Percentiles rank a stretch among this genome's conserved stretches.
phyloP scores from a whole-genome alignment of 2,329 filamentous ascomycete genomes.

The Ustulina deusta region DNA sequence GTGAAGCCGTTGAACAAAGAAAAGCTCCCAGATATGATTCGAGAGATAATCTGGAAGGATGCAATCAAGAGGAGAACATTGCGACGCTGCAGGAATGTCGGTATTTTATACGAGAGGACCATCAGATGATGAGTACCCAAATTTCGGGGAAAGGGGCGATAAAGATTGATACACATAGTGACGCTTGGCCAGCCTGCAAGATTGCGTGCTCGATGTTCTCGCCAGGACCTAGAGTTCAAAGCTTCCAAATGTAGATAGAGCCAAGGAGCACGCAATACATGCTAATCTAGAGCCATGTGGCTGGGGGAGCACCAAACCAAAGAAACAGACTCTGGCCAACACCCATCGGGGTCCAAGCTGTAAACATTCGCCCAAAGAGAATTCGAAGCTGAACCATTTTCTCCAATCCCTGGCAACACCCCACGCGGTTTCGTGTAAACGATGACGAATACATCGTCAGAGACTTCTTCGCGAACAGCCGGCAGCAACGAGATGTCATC shows the following conservation, averaged over 20 bases:
- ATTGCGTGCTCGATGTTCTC: constrained; percentile 22
- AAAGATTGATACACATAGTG: constrained; percentile 20
- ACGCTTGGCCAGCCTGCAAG: constrained; percentile 20
- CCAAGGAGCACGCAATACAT: constrained; percentile 37
- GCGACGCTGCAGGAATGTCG: constrained; percentile 11
- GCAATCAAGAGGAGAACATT: background rate
- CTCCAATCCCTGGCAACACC: background rate
- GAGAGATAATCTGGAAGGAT: background rate
- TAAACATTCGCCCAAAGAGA: background rate
- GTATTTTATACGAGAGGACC: constrained; percentile 25
- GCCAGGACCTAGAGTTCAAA: constrained; percentile 4
- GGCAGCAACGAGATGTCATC: background rate
- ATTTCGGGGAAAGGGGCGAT: background rate
- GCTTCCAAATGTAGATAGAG: constrained; percentile 29
- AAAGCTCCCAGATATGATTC: background rate
- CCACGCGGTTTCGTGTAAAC: background rate
- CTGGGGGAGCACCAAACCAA: background rate
- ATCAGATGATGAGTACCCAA: background rate
- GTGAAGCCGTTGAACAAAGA: background rate
- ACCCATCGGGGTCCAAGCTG: background rate
- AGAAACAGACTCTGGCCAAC: background rate
- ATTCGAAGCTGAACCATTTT: background rate
- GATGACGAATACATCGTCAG: background rate
- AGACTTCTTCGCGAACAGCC: background rate
- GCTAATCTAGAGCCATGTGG: constrained; percentile 27